These are phyloP conservation scores for Pecoramyces ruminantium DNA, from an alignment of 192 early-diverging fungal species.

Conservation along the genomic window DNA sequence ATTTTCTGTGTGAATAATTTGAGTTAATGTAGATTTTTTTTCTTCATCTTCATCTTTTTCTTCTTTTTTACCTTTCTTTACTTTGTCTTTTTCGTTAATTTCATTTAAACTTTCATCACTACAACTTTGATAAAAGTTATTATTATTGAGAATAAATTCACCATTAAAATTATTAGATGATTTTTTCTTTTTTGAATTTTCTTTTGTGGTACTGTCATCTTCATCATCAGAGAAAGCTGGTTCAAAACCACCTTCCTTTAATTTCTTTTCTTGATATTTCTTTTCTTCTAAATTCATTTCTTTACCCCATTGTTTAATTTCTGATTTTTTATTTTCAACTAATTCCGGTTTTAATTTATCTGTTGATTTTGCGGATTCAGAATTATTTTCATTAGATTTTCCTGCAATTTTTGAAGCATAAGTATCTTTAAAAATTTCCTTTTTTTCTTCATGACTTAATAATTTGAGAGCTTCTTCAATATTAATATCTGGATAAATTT, in stretches of 20 bases:
- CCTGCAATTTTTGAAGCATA: background rate
- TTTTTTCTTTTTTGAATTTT: background rate
- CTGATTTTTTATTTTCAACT: background rate
- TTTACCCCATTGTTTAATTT: background rate
- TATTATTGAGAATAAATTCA: background rate
- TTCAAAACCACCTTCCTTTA: background rate
- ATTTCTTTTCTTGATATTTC: background rate
- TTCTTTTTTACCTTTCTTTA: background rate
- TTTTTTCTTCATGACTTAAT: background rate
- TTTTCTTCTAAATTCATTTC: background rate
- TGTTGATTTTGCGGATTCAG: too few relatives aligned
- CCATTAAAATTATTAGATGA: background rate
- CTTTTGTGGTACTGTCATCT: background rate
- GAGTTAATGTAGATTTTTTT: background rate
- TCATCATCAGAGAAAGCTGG: background rate
- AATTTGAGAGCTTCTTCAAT: background rate
- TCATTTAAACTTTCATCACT: background rate
- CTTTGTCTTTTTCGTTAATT: background rate
- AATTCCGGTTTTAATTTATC: background rate
- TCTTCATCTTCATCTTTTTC: background rate
- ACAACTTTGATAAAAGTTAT: background rate
- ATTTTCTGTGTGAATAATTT: background rate
- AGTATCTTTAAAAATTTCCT: background rate
- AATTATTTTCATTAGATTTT: background rate
- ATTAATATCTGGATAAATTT: background rate